A percentile compares a stretch with the other conserved stretches of the same genome.
phyloP scores from a whole-genome alignment of 305 asterid species.

The Striga hermonthica region DNA sequence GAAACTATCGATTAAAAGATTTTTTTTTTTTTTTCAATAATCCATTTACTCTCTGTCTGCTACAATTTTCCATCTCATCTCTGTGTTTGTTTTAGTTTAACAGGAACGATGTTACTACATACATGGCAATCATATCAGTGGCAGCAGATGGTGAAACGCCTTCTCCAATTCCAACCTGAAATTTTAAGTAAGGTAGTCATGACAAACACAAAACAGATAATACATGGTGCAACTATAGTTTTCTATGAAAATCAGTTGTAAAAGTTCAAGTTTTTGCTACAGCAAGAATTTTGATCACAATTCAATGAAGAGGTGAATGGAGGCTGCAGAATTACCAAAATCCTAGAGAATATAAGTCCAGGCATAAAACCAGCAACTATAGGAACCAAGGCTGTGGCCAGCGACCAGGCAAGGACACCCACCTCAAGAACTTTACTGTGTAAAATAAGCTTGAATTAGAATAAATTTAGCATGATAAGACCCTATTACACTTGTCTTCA shows the following conservation, averaged over 20 bases:
- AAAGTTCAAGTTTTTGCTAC: conserved; percentile 1
- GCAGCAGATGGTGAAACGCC: conserved; percentile 99
- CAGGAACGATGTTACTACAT: conserved; percentile 28
- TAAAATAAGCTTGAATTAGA: conserved; percentile 27
- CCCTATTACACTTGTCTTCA: conserved; percentile 14
- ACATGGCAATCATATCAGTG: conserved; percentile 98
- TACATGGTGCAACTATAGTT: conserved; percentile 2
- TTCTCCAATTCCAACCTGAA: conserved; percentile 97
- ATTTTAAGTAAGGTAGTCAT: conserved; percentile 28
- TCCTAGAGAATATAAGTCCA: conserved; percentile 81
- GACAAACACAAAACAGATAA: conserved; percentile 11
- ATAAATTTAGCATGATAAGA: conserved; percentile 28
- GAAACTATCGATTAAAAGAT: not conserved
- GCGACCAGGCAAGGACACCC: conserved; percentile 89
- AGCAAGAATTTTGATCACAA: conserved; percentile 19
- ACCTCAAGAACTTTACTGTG: conserved; percentile 79
- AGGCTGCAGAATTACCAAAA: conserved; percentile 60
- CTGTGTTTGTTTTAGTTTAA: conserved; percentile 10
- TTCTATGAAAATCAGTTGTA: conserved; percentile 7
- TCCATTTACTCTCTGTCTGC: conserved; percentile 7
- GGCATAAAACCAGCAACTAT: conserved; percentile 88
- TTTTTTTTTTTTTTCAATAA: conserved; percentile 5
- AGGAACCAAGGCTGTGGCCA: conserved; percentile 89
- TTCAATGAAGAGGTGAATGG: not conserved
- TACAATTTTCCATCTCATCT: conserved; percentile 2